Conservation (phyloP, 805 yeast species). For the Spathaspora passalidarum region DNA sequence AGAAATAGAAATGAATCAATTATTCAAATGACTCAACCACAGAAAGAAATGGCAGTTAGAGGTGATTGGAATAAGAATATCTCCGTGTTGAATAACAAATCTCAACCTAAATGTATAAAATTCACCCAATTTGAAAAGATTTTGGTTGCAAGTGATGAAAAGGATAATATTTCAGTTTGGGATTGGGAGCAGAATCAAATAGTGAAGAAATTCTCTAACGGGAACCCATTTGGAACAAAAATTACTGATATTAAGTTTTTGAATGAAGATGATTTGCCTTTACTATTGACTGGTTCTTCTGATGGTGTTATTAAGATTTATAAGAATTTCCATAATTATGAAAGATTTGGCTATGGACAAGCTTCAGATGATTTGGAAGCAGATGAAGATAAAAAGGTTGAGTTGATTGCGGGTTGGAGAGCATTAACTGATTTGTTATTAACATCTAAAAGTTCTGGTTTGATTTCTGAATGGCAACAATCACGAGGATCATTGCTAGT, state of each 20-base stretch:
- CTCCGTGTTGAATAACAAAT: constrained; percentile 60
- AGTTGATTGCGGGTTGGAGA: constrained; percentile 85
- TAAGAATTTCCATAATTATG: constrained; percentile 61
- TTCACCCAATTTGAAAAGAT: constrained; percentile 92
- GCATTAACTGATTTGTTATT: constrained; percentile 82
- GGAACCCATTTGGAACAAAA: constrained; percentile 83
- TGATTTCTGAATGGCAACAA: constrained; percentile 95
- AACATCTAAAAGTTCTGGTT: constrained; percentile 78
- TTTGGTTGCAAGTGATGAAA: constrained; percentile 75
- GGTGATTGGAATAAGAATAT: constrained; percentile 81
- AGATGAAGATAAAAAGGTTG: constrained; percentile 32
- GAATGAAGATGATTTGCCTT: constrained; percentile 89
- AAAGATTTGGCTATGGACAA: constrained; percentile 16
- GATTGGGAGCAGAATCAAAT: constrained; percentile 72
- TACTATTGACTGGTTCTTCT: constrained; percentile 82
- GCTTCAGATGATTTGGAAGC: constrained; percentile 10
- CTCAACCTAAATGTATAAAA: constrained; percentile 74
- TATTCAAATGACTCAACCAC: constrained; percentile 85
- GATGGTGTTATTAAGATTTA: constrained; percentile 93
- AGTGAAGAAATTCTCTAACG: constrained; percentile 71
- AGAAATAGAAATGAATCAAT: constrained; percentile 84
- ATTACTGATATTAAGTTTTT: constrained; percentile 82
- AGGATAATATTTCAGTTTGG: constrained; percentile 80
- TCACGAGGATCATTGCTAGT: constrained; percentile 86
- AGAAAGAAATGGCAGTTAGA: constrained; percentile 73